Evolutionary conservation across 176 grass and related monocot genomes (phyloP).

Genomic region (Puya raimondii): DNA sequence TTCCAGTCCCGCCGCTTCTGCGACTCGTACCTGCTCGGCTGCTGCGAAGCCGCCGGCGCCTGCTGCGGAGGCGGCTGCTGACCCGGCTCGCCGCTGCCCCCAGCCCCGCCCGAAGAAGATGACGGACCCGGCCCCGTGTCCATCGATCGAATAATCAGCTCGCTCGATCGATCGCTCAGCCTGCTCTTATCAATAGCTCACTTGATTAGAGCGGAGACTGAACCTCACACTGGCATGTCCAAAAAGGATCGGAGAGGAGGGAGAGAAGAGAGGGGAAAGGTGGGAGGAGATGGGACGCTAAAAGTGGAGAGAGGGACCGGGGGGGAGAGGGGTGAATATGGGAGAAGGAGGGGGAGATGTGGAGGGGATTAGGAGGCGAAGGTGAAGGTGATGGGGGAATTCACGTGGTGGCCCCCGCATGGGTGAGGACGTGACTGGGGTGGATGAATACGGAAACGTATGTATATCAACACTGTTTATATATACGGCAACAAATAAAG

Average conservation of each 20-base stretch:
- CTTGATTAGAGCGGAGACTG: too few species aligned
- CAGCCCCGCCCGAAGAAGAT: constrained; percentile 17
- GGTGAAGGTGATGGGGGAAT: constrained; percentile 31
- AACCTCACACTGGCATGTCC: too few species aligned
- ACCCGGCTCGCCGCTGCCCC: background rate
- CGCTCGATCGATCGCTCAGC: too few species aligned
- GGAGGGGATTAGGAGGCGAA: constrained; percentile 33
- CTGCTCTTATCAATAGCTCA: too few species aligned
- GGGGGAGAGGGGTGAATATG: background rate
- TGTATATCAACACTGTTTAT: too few species aligned
- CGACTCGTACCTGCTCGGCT: constrained; percentile 85
- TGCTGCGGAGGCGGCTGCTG: constrained; percentile 6
- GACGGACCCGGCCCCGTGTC: constrained; percentile 17
- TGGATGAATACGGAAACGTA: background rate
- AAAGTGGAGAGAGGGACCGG: constrained; percentile 20
- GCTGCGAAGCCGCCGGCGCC: constrained; percentile 6
- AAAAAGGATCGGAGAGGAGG: too few species aligned
- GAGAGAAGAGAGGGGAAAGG: background rate
- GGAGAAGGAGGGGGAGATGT: constrained; percentile 28
- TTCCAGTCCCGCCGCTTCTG: constrained; percentile 99
- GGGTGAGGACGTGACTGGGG: background rate
- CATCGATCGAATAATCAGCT: background rate
- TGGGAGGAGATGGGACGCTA: constrained; percentile 38
- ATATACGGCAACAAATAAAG: too few species aligned
- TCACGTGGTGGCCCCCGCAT: constrained; percentile 35